Evolutionary conservation across 768 basidiomycete genomes (phyloP).

Genomic region (Floccularia luteovirens): DNA sequence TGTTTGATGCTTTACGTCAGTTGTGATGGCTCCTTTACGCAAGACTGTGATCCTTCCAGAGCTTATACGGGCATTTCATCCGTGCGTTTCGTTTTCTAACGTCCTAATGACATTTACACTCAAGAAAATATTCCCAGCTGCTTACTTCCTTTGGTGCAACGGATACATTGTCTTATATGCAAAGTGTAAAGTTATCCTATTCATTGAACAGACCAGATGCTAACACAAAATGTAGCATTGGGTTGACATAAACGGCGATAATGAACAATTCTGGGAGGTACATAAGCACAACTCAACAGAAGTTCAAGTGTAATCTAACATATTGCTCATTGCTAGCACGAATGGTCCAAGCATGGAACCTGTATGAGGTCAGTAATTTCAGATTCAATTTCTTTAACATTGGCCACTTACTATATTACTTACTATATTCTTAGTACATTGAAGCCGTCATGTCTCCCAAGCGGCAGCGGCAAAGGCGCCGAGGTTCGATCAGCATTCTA

Average conservation of each 20-base stretch:
- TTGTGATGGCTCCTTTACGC: conserved; percentile 37
- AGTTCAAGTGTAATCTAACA: too few species aligned
- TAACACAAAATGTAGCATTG: conserved; percentile 33
- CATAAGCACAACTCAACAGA: conserved; percentile 8
- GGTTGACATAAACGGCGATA: conserved; percentile 51
- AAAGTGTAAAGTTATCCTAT: conserved; percentile 19
- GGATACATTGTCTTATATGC: conserved; percentile 54
- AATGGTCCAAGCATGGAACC: conserved; percentile 66
- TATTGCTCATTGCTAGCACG: conserved; percentile 38
- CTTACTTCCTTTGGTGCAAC: conserved; percentile 49
- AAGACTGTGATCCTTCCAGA: conserved; percentile 30
- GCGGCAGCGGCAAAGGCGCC: conserved; percentile 48
- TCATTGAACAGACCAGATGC: not conserved
- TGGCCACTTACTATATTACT: not conserved
- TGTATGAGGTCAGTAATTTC: conserved; percentile 30
- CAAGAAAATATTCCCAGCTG: conserved; percentile 31
- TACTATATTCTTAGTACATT: conserved; percentile 40
- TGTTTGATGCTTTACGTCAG: conserved; percentile 20
- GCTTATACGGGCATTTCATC: conserved; percentile 22
- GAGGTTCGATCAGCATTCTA: conserved; percentile 32
- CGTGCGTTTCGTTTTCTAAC: conserved; percentile 16
- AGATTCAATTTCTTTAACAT: not conserved
- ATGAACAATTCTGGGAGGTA: conserved; percentile 67
- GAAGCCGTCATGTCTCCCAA: conserved; percentile 46
- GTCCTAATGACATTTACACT: conserved; percentile 9